These are phyloP conservation scores for Blastocystis sp. DNA, from an alignment of 352 stramenopile species.

Conservation along the genomic window DNA sequence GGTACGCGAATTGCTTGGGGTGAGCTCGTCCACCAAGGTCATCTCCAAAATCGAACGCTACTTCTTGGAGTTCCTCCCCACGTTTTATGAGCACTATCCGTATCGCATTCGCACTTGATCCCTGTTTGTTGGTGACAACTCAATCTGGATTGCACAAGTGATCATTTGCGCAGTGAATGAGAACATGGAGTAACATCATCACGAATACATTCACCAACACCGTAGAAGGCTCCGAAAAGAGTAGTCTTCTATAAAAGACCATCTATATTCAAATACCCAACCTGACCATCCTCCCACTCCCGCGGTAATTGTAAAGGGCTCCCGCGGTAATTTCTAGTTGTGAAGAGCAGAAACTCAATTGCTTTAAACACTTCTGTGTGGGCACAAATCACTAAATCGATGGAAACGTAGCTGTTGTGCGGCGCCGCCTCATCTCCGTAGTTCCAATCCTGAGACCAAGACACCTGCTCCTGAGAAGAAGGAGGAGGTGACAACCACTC, in stretches of 20 bases:
- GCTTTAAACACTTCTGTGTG: not conserved
- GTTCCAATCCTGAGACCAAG: not conserved
- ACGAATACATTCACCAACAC: too few relatives aligned
- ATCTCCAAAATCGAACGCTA: constrained; percentile 43
- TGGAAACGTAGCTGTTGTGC: not conserved
- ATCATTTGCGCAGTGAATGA: too few relatives aligned
- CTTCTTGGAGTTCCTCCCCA: constrained; percentile 23
- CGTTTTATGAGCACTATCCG: constrained; percentile 37
- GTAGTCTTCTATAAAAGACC: too few relatives aligned
- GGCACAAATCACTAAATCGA: not conserved
- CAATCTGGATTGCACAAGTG: too few relatives aligned
- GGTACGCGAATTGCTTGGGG: not conserved
- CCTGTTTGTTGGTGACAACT: not conserved
- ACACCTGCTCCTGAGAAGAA: not conserved
- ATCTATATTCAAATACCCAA: too few relatives aligned
- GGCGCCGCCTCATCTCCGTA: not conserved
- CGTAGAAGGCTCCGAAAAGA: too few relatives aligned
- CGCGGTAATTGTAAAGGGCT: not conserved
- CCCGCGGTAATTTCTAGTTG: not conserved
- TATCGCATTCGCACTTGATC: not conserved
- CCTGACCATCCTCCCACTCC: too few relatives aligned
- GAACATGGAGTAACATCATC: too few relatives aligned
- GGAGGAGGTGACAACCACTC: not conserved
- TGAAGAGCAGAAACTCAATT: not conserved
- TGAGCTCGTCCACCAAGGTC: not conserved